Conservation (phyloP, 352 stramenopile species). For the Globisporangium cylindrosporum region DNA sequence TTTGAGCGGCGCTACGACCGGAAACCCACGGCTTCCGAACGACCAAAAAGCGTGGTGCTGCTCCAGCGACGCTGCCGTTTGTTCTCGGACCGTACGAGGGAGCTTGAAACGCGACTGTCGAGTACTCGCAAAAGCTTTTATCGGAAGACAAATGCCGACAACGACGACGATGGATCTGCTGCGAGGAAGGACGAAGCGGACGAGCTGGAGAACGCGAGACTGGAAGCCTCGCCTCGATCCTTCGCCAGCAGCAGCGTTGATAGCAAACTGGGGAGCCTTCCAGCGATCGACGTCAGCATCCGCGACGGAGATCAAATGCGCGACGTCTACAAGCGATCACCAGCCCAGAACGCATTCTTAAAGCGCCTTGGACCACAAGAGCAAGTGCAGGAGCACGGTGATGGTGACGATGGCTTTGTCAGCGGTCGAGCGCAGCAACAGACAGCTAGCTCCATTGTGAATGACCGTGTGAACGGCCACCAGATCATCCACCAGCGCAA, state of each 20-base stretch:
- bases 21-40: constrained; percentile 38
- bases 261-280: constrained; percentile 9
- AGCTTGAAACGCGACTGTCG: constrained; percentile 31
- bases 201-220: neutral
- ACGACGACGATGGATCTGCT: neutral
- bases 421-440: neutral
- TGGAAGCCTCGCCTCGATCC: neutral
- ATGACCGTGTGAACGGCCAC: constrained; percentile 14
- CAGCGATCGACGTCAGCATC: constrained; percentile 17
- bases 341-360: constrained; percentile 66
- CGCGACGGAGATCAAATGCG: constrained; percentile 1
- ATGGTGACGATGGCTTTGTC: neutral
- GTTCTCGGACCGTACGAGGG: constrained; percentile 36
- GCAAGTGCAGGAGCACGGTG: neutral
- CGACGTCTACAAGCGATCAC: constrained; percentile 28
- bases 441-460: neutral
- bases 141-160: constrained; percentile 7
- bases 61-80: constrained; percentile 34
- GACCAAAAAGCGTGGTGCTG: constrained; percentile 30
- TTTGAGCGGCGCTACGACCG: constrained; percentile 55
- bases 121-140: constrained; percentile 31
- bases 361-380: constrained; percentile 26
- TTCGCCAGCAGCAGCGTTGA: neutral
- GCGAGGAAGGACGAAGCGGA: neutral
- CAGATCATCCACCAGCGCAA: constrained; percentile 34